These are phyloP conservation scores for Scutellaria minor DNA, from an alignment of 257 asterid species.

Conservation along the genomic window DNA sequence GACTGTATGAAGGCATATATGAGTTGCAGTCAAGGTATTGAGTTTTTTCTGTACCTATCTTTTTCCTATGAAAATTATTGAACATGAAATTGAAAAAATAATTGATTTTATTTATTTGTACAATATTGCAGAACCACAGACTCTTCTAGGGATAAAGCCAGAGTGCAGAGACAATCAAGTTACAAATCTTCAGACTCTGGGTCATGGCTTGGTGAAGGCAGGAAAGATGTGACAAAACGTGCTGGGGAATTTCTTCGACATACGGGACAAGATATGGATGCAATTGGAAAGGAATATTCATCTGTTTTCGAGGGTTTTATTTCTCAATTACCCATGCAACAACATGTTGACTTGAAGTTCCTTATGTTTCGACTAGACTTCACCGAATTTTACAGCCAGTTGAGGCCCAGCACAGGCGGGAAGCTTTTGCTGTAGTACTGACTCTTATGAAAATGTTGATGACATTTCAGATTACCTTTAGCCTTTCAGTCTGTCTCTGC, in stretches of 20 bases:
- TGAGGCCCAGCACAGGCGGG: slow-evolving; percentile 53
- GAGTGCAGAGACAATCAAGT: slow-evolving; percentile 52
- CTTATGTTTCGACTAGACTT: slow-evolving; percentile 91
- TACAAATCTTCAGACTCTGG: slow-evolving; percentile 66
- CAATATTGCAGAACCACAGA: slow-evolving; percentile 58
- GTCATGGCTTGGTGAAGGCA: slow-evolving; percentile 92
- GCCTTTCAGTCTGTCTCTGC: slow-evolving; percentile 33
- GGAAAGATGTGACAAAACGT: slow-evolving; percentile 83
- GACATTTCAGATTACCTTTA: slow-evolving; percentile 17
- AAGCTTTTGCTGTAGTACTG: slow-evolving; percentile 50
- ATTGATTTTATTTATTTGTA: slow-evolving; percentile 33
- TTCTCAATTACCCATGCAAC: slow-evolving; percentile 83
- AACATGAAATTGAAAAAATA: slow-evolving; percentile 1
- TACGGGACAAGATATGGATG: slow-evolving; percentile 82
- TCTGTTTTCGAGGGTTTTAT: slow-evolving; percentile 86
- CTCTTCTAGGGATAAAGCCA: slow-evolving; percentile 59
- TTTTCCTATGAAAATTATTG: slow-evolving; percentile 12
- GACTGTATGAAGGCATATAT: slow-evolving; percentile 88
- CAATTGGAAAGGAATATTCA: slow-evolving; percentile 80
- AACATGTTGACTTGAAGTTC: slow-evolving; percentile 91
- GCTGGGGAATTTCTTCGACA: slow-evolving; percentile 80
- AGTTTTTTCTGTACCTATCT: slow-evolving; percentile 29
- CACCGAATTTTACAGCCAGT: slow-evolving; percentile 85
- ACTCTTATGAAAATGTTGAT: slow-evolving; percentile 17
- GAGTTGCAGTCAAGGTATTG: slow-evolving; percentile 91